Evolutionary conservation across 208 protist genomes (phyloP).

Genomic region (Phytomonas francai): DNA sequence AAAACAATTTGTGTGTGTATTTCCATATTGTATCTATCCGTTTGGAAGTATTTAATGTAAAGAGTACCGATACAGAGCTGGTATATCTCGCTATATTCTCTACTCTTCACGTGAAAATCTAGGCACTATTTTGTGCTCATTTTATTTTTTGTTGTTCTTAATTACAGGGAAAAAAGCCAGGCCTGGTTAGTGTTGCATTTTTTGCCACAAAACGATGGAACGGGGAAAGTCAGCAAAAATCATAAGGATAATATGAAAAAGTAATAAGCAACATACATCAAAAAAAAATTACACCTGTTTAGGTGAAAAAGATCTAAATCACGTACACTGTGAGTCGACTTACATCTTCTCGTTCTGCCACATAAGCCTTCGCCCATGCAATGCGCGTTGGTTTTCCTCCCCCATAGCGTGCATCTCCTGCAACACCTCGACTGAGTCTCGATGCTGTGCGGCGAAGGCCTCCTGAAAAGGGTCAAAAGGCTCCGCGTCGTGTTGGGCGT

Average conservation of each 20-base stretch:
- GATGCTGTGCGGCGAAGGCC: constrained; percentile 4
- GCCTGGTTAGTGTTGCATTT: not conserved
- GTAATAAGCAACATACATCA: constrained; percentile 8
- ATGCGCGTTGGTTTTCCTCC: constrained; percentile 46
- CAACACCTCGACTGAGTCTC: constrained; percentile 17
- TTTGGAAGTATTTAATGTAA: too few species aligned
- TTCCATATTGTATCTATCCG: not conserved
- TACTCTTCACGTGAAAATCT: too few species aligned
- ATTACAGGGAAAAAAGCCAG: constrained; percentile 9
- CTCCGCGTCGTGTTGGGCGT: not conserved
- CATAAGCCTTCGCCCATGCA: too few species aligned
- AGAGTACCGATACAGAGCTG: too few species aligned
- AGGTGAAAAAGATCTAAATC: too few species aligned
- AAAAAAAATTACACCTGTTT: constrained; percentile 13
- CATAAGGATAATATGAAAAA: constrained; percentile 14
- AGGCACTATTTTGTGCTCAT: too few species aligned
- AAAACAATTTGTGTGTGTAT: not conserved
- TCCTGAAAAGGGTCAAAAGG: too few species aligned
- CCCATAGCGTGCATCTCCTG: constrained; percentile 41
- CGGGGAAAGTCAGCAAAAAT: constrained; percentile 1
- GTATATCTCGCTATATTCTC: too few species aligned
- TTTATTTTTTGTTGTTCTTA: too few species aligned
- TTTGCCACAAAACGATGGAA: too few species aligned
- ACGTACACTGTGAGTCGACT: too few species aligned
- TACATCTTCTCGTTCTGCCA: too few species aligned